Base-by-base conservation (phyloP, 805 yeast species). In the Millerozyma acaciae region DNA sequence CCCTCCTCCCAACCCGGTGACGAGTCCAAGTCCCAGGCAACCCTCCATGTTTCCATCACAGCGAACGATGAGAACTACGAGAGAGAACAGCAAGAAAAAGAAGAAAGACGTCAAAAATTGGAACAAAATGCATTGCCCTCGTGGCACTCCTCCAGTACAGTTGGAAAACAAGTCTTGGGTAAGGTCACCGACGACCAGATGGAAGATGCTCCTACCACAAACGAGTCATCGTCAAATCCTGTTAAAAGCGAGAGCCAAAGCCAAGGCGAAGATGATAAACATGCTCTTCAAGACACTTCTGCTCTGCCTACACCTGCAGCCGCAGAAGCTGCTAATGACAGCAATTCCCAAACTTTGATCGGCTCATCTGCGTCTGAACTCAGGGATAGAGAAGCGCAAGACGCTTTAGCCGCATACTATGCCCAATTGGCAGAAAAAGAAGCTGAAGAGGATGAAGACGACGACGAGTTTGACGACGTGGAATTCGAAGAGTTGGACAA, bases 121-220 rank as follows among this genome's bases (percentile, higher is more conserved):
- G 81, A 84, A 52, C 96, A 90, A 57, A 93, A 93, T 55, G 96
- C 96, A 4, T 70, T 93, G 45, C 99, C 99, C 6, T 81, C 93
- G 18, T 93, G 99, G 99, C 96, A 93, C 55, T 78, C 83, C 43
- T 81, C 82, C 46, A 78, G 90, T 52, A 89, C 99, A 1, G 90
- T 90, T 44, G 96, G 95, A 28, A 70, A 79, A 45, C 59, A 71
- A 9, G 68, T 72, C 3, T 56, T 76, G 38, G 84, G 80, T 37
- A 72, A 65, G 42, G 48, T 78, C 38, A 80, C 73, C 42, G 67
- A 62, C 28, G 78, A 68, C 21, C 82, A 73, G 17, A 38, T 31
- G 7, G 47, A 23, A n/a, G 35, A 17, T 8, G 15, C 19, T 8
- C 8, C 33, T 25, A 23, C 37, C 34, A n/a, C 43, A 37, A 12